A percentile compares a stretch with the other conserved stretches of the same genome.
Evolutionary conservation across 208 protist genomes (phyloP).

Genomic region (Strigomonas galati): DNA sequence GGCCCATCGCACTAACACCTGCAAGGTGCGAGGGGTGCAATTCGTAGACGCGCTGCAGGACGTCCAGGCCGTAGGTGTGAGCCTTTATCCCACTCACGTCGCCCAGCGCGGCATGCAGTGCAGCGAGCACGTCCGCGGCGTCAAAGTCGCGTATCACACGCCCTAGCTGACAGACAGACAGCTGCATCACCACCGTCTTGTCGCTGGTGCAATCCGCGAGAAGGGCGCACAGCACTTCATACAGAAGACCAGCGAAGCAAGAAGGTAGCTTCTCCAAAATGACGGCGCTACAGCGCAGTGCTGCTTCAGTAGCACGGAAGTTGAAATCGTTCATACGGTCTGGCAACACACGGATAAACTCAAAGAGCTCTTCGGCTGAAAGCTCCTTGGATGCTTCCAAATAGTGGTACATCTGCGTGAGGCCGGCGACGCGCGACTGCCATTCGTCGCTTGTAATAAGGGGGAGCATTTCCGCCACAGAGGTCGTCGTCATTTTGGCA

Average conservation of each 20-base stretch:
- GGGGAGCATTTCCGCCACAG: no score
- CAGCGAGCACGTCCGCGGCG: slow-evolving; percentile 2
- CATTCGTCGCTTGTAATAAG: not conserved
- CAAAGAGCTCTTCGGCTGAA: not conserved
- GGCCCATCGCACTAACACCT: not conserved
- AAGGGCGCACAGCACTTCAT: slow-evolving; percentile 2
- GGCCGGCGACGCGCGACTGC: not conserved
- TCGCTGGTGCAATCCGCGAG: not conserved
- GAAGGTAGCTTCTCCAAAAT: not conserved
- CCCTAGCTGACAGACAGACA: not conserved
- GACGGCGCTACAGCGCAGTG: slow-evolving; percentile 24
- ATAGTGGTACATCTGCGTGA: not conserved
- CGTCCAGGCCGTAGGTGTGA: slow-evolving; percentile 28
- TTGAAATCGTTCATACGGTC: slow-evolving; percentile 43
- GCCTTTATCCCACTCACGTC: slow-evolving; percentile 22
- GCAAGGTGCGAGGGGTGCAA: slow-evolving; percentile 6
- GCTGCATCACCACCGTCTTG: not conserved
- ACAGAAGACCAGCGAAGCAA: not conserved
- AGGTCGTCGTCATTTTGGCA: no score
- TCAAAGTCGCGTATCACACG: not conserved
- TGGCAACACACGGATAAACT: not conserved
- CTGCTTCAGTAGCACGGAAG: slow-evolving; percentile 36
- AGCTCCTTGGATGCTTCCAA: not conserved
- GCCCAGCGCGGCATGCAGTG: slow-evolving; percentile 14
- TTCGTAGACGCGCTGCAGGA: slow-evolving; percentile 28